These are phyloP conservation scores for Epichloe amarillans DNA, from an alignment of 2,329 filamentous ascomycete species.

Conservation along the genomic window DNA sequence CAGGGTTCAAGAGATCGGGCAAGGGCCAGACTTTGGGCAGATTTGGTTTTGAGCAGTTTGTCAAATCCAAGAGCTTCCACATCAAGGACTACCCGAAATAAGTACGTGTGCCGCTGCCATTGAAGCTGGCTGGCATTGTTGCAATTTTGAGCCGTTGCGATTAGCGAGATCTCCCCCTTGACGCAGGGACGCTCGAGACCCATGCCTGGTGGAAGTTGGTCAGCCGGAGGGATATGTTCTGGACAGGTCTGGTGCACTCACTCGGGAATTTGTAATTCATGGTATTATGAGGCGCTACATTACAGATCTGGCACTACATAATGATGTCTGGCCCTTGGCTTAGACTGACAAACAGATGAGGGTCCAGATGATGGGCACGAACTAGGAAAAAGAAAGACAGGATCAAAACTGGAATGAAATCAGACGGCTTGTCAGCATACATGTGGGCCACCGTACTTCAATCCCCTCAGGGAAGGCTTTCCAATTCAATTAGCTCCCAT, in stretches of 20 bases:
- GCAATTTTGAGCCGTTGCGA: conserved; percentile 1
- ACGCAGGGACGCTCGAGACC: background rate
- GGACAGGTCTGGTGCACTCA: background rate
- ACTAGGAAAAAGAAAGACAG: background rate
- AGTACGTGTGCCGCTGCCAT: background rate
- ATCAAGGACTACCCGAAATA: conserved; percentile 67
- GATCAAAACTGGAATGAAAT: background rate
- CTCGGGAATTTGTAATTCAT: background rate
- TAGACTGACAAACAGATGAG: background rate
- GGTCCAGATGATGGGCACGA: background rate
- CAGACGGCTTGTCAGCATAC: background rate
- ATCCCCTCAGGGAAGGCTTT: background rate
- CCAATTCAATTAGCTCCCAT: background rate
- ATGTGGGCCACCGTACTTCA: background rate
- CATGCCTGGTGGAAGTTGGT: background rate
- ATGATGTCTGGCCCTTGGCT: background rate
- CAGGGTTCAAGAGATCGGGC: conserved; percentile 94
- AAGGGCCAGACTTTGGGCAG: conserved; percentile 79
- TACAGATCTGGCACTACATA: background rate
- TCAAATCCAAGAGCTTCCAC: conserved; percentile 93
- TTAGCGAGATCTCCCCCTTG: conserved; percentile 11
- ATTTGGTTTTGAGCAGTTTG: conserved; percentile 90
- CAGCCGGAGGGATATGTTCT: background rate
- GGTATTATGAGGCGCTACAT: background rate
- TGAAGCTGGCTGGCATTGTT: background rate